Percentiles rank a stretch among this genome's conserved stretches.
Conservation (phyloP, 345 rosid species). For the Populus ilicifolia region DNA sequence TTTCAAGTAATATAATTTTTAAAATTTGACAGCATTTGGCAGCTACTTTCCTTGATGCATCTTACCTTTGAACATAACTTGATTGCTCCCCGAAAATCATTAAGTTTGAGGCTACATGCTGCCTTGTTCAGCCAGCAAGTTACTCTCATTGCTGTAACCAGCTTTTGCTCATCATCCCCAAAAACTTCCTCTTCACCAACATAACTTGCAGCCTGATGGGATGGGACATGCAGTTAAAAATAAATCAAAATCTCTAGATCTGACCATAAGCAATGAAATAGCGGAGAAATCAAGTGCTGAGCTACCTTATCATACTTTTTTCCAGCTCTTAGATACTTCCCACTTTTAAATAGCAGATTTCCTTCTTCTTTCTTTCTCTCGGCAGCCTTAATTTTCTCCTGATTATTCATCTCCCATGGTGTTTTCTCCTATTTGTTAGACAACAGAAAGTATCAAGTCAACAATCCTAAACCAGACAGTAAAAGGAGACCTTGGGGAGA, state of each 20-base stretch:
- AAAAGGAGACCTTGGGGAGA: neutral
- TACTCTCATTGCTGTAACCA: constrained; percentile 39
- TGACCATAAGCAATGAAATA: neutral
- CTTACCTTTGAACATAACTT: constrained; percentile 49
- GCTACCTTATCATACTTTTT: constrained; percentile 58
- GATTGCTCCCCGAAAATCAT: constrained; percentile 44
- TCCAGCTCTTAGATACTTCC: constrained; percentile 47
- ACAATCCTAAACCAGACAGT: neutral
- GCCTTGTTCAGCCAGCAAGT: constrained; percentile 64
- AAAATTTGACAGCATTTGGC: neutral
- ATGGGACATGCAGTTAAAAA: neutral
- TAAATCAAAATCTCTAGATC: constrained; percentile 1
- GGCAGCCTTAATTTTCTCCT: constrained; percentile 49
- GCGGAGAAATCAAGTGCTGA: neutral
- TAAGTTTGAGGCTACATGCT: constrained; percentile 54
- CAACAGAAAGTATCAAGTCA: neutral
- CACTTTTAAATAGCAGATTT: constrained; percentile 45
- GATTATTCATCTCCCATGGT: constrained; percentile 46
- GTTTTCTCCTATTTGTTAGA: constrained; percentile 34
- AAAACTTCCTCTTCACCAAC: constrained; percentile 43
- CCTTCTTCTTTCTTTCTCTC: constrained; percentile 54
- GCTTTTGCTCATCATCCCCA: constrained; percentile 40
- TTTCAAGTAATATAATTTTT: neutral
- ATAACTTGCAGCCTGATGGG: constrained; percentile 43
- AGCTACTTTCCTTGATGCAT: neutral